Evolutionary conservation across 768 basidiomycete genomes (phyloP), one percentile per base, ranked within the genome.

Genomic region (Phaeotremella fagi): DNA sequence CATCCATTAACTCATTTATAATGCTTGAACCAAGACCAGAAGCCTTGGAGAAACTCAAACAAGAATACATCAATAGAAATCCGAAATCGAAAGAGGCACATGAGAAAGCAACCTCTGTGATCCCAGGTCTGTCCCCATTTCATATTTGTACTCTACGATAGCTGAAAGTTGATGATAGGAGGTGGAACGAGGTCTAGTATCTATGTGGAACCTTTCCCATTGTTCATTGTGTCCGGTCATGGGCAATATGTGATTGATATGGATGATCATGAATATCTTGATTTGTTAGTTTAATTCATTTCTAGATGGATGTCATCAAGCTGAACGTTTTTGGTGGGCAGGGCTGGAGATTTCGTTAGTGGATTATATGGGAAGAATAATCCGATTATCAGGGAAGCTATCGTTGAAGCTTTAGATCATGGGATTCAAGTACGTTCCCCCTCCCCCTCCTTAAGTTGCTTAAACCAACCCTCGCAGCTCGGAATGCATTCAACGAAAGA

Each of bases 311-410:
- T 12, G n/a, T n/a, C n/a, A n/a, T n/a, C 20, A 24, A 16, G 23
- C 5, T n/a, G 24, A 12, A 22, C 18, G 23, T 35, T 9, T 35
- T 9, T 9, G n/a, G 12, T 22, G 4, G 26, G 1, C 33, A 54
- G 35, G 4, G 20, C 28, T 23, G 35, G 50, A n/a, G 61, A 62
- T 43, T 58, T 58, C 26, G 49, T 50, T 2, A 52, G 49, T 42
- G 61, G 61, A 6, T 50, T 62, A 16, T 62, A 55, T 45, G 61
- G 61, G 7, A 58, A 62, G 38, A 51, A 36, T 11, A 45, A 62
- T 35, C 57, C 53, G 1, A 33, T 58, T 14, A n/a, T 62, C 26
- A 42, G 50, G 16, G 23, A 47, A 20, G 56, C 61, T 35, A 62
- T 62, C 18, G 26, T 55, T 9, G 28, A 38, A 9, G 57, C 56